Evolutionary conservation across 2,329 filamentous ascomycete genomes (phyloP), one percentile per base, ranked within the genome.

Genomic region (Aspergillus melleus): DNA sequence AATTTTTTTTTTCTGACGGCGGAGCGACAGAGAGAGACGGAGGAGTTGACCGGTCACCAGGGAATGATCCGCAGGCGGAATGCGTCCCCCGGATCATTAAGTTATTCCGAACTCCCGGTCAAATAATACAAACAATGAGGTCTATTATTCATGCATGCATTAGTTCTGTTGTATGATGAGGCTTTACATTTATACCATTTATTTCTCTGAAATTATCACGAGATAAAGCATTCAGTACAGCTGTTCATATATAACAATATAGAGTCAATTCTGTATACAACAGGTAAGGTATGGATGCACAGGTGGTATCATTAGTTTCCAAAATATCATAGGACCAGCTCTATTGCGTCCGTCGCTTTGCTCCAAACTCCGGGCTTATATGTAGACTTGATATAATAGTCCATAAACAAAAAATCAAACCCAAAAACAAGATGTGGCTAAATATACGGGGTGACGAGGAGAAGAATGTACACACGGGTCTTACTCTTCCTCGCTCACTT

Each of bases 401-500:
- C 52, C 49, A 58, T 29, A 14, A 57, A 26, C 47, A 49, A 26
- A 52, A 24, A 19, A 19, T 16, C 14, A 20, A 24, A 19, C 54
- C 49, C 36, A 54, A 49, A 49, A 63, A 16, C 19, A 36, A 49
- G 29, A 57, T n/a, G 51, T 14, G 5, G 16, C 9, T n/a, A 42
- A 5, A 42, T 3, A 42, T 42, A 42, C 16, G 14, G 16, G 36
- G 36, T 6, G 16, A 42, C 16, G 6, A 42, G 14, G 57, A 55
- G 14, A 57, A 58, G 49, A 52, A 53, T 42, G 26, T 24, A 62
- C 11, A 49, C 50, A 14, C 11, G n/a, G 56, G 9, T 4, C 57
- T 73, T 63, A 88, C 70, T 88, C 86, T 71, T 88, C 86, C 70
- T 88, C 86, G 64, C 86, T 88, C 56, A 88, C 86, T 66, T 87